phyloP scores from a whole-genome alignment of 2,329 filamentous ascomycete genomes.

The Leptographium galeiforme region DNA sequence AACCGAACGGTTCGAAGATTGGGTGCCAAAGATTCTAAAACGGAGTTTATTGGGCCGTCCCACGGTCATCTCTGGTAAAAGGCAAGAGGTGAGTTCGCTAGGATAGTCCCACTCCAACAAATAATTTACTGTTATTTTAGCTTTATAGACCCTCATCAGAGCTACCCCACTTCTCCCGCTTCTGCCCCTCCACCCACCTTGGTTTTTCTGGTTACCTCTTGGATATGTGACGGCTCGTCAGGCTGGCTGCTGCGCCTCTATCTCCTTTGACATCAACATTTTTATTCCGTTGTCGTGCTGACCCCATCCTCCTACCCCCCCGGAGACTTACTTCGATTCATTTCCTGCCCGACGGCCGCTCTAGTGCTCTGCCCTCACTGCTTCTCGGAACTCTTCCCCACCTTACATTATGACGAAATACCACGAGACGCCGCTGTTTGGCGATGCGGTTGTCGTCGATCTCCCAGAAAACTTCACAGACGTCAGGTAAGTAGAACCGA shows the following conservation, averaged over 20 bases:
- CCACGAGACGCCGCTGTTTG: constrained; percentile 50
- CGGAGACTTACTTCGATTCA: no score
- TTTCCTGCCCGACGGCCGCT: not conserved
- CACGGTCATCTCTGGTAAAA: constrained; percentile 16
- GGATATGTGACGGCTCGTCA: not conserved
- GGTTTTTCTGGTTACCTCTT: not conserved
- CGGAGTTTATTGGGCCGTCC: constrained; percentile 14
- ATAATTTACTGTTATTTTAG: constrained; percentile 4
- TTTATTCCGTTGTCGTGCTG: not conserved
- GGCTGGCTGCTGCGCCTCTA: not conserved
- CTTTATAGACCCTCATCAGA: constrained; percentile 4
- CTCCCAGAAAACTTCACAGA: constrained; percentile 57
- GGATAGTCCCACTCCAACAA: constrained; percentile 15
- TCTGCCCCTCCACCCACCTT: not conserved
- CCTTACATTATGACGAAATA: constrained; percentile 35
- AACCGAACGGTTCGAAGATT: constrained; percentile 10
- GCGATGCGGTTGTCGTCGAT: constrained; percentile 57
- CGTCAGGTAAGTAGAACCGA: constrained; percentile 42
- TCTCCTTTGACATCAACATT: not conserved
- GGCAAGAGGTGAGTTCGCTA: constrained; percentile 16
- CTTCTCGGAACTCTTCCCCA: not conserved
- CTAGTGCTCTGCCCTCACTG: not conserved
- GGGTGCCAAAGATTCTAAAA: constrained; percentile 14
- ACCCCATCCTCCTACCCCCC: not conserved
- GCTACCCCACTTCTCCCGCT: not conserved